These are phyloP conservation scores for Diospyros lotus DNA, from an alignment of 148 eudicot genomes.

Conservation along the genomic window DNA sequence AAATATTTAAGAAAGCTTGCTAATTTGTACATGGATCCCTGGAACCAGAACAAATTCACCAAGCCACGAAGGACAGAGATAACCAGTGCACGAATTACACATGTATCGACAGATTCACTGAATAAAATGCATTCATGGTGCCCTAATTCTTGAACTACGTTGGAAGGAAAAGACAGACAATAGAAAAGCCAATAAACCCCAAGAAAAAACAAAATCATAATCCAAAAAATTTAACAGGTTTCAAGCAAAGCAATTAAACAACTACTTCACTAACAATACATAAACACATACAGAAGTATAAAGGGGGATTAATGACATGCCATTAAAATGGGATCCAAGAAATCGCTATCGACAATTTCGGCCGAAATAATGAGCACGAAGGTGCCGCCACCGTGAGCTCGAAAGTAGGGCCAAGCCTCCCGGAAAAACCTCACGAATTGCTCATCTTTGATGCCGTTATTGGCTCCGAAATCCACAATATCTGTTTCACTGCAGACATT, in stretches of 20 bases:
- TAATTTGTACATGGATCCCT: too few relatives aligned
- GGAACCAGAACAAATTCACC: too few relatives aligned
- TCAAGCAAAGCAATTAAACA: too few relatives aligned
- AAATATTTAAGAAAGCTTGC: too few relatives aligned
- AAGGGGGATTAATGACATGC: conserved; percentile 12
- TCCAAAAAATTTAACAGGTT: too few relatives aligned
- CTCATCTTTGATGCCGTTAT: conserved; percentile 37
- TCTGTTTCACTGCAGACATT: conserved; percentile 35
- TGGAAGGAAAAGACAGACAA: too few relatives aligned
- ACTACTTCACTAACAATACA: not conserved
- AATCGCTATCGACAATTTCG: conserved; percentile 60
- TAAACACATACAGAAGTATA: too few relatives aligned
- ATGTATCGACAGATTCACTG: too few relatives aligned
- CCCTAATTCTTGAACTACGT: too few relatives aligned
- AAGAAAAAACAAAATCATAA: conserved; percentile 14
- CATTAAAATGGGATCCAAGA: conserved; percentile 64
- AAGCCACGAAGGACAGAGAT: too few relatives aligned
- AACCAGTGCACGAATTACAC: too few relatives aligned
- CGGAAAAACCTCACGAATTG: conserved; percentile 70
- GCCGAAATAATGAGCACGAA: conserved; percentile 75
- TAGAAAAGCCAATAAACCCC: not conserved
- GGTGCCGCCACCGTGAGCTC: conserved; percentile 72
- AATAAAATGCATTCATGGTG: too few relatives aligned
- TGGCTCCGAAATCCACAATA: conserved; percentile 28
- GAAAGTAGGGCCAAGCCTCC: conserved; percentile 89